Percentiles rank a stretch among this genome's conserved stretches.
Evolutionary conservation across 306 rosid species (phyloP).

Genomic region (Prunus mira): DNA sequence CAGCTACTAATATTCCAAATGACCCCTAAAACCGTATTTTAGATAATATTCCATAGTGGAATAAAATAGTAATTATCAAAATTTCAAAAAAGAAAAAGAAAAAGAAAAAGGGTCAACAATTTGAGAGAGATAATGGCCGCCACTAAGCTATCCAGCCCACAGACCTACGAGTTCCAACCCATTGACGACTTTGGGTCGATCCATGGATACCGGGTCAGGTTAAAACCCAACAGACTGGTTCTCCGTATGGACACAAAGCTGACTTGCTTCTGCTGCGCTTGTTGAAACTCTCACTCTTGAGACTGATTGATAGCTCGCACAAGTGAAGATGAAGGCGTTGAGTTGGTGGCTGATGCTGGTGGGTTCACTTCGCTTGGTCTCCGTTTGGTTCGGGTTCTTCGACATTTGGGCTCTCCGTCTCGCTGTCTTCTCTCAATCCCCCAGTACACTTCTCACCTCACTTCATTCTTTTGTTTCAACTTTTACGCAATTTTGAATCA

Average conservation of each 20-base stretch:
- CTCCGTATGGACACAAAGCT: not conserved
- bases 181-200: not conserved
- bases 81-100: too few relatives aligned
- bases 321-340: conserved; percentile 54
- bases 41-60: not conserved
- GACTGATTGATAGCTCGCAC: too few relatives aligned
- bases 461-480: not conserved
- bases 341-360: conserved; percentile 86
- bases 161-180: not conserved
- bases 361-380: conserved; percentile 79
- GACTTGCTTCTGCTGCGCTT: not conserved
- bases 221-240: not conserved
- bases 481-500: not conserved
- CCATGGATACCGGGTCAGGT: not conserved
- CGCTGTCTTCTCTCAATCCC: conserved; percentile 70
- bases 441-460: conserved; percentile 35
- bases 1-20: not conserved
- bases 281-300: too few relatives aligned
- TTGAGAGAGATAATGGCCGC: too few relatives aligned
- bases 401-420: conserved; percentile 86
- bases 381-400: conserved; percentile 97
- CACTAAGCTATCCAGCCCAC: not conserved
- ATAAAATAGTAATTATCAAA: not conserved
- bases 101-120: not conserved
- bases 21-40: too few relatives aligned